These are phyloP conservation scores for Dillenia suffruticosa DNA, from an alignment of 164 flowering plant species.

Conservation along the genomic window DNA sequence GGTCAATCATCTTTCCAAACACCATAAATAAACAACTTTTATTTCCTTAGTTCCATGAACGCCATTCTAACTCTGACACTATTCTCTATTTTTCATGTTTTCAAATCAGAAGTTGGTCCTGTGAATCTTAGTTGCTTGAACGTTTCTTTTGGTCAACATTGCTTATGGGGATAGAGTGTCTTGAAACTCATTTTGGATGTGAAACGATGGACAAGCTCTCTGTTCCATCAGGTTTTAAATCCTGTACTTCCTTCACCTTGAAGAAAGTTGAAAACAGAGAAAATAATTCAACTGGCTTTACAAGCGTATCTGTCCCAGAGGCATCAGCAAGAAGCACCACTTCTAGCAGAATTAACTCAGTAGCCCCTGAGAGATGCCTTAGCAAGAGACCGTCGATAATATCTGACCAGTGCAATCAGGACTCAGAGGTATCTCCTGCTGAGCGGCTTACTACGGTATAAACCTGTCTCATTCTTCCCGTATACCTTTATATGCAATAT, in stretches of 20 bases:
- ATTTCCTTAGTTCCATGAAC: background rate
- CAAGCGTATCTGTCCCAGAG: constrained; percentile 16
- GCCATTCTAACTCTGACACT: background rate
- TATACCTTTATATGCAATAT: too few species aligned
- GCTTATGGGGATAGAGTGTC: constrained; percentile 30
- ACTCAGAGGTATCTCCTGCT: constrained; percentile 11
- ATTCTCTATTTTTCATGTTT: background rate
- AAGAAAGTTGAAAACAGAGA: constrained; percentile 31
- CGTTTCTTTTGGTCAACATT: constrained; percentile 9
- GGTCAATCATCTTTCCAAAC: background rate
- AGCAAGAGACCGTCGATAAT: constrained; percentile 53
- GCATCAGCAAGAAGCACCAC: constrained; percentile 11
- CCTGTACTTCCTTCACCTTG: constrained; percentile 53
- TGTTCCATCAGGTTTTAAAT: constrained; percentile 59
- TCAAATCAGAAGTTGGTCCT: background rate
- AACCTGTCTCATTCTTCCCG: too few species aligned
- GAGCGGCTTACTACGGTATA: background rate
- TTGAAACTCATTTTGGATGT: constrained; percentile 1
- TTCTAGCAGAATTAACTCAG: constrained; percentile 17
- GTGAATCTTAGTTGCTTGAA: too few species aligned
- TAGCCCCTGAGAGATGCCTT: constrained; percentile 29
- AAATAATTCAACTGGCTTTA: constrained; percentile 13
- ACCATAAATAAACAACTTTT: background rate
- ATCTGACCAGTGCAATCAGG: constrained; percentile 8
- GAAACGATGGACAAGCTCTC: constrained; percentile 17